These are phyloP conservation scores for Escallonia herrerae DNA, from an alignment of 129 eudicot genomes.

Conservation along the genomic window DNA sequence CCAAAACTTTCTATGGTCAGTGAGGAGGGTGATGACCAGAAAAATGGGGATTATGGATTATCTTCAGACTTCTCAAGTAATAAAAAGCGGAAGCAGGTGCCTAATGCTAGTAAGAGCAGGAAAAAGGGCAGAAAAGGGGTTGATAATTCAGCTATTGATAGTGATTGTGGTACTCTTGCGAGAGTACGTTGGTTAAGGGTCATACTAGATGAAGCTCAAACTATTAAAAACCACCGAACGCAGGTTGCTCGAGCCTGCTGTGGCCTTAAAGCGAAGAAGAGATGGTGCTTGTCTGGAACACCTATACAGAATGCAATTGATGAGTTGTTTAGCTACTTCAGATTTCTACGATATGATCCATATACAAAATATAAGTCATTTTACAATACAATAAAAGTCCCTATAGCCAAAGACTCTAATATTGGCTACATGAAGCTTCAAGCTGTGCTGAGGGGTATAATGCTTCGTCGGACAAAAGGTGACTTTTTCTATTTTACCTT, in stretches of 20 bases:
- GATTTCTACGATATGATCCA: conserved; percentile 77
- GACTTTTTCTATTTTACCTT: conserved; percentile 7
- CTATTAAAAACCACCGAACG: conserved; percentile 90
- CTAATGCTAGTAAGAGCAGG: conserved; percentile 34
- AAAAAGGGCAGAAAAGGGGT: conserved; percentile 62
- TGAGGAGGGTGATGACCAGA: conserved; percentile 66
- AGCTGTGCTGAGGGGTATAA: conserved; percentile 62
- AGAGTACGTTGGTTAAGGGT: conserved; percentile 81
- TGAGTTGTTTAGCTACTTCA: conserved; percentile 84
- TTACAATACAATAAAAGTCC: conserved; percentile 46
- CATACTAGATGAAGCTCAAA: conserved; percentile 93
- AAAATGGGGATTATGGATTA: conserved; percentile 57
- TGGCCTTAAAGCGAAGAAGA: conserved; percentile 79
- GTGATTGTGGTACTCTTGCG: conserved; percentile 69
- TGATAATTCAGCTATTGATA: conserved; percentile 48
- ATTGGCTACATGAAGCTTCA: conserved; percentile 83
- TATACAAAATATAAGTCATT: conserved; percentile 58
- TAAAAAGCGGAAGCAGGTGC: conserved; percentile 44
- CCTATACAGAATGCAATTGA: conserved; percentile 93
- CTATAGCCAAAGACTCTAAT: conserved; percentile 61
- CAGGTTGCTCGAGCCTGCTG: conserved; percentile 85
- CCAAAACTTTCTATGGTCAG: conserved; percentile 67
- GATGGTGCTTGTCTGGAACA: conserved; percentile 98
- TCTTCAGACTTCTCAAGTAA: conserved; percentile 40
- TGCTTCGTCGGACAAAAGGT: conserved; percentile 99